Evolutionary conservation across 768 basidiomycete species (phyloP).

Genomic region (Phylloporus arenicola): DNA sequence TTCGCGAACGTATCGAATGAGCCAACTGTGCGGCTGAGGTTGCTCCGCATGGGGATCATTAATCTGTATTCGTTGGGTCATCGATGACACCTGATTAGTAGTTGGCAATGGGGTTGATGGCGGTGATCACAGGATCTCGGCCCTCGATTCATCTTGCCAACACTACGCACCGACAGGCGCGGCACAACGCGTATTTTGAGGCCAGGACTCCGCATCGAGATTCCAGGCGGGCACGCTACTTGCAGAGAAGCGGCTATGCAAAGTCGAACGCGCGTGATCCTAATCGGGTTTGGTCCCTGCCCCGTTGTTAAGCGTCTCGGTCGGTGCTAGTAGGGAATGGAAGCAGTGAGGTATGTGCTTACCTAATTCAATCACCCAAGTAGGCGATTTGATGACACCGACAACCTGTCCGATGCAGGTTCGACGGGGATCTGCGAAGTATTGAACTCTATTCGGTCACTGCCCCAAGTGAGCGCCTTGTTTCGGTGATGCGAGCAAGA

Average conservation of each 20-base stretch:
- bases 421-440: conserved; percentile 19
- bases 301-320: conserved; percentile 18
- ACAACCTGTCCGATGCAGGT: conserved; percentile 15
- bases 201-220: conserved; percentile 14
- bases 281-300: conserved; percentile 8
- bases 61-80: conserved; percentile 19
- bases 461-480: conserved; percentile 1
- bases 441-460: conserved; percentile 10
- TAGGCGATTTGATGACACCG: conserved; percentile 10
- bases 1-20: conserved; percentile 23
- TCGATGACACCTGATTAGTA: conserved; percentile 18
- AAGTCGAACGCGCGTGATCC: conserved; percentile 7
- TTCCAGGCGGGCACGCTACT: conserved; percentile 12
- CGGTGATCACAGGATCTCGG: conserved; percentile 16
- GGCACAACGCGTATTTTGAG: conserved; percentile 13
- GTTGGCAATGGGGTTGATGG: conserved; percentile 4
- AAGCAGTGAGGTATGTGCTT: conserved; percentile 18
- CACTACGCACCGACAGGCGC: conserved; percentile 18
- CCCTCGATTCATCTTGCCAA: not conserved
- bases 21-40: conserved; percentile 14
- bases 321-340: conserved; percentile 26
- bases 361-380: conserved; percentile 19
- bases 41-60: conserved; percentile 22
- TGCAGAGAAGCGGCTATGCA: conserved; percentile 19
- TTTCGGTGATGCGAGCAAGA: conserved; percentile 9